Base-by-base conservation (phyloP, 768 basidiomycete species). In the Cytidiella melzeri region DNA sequence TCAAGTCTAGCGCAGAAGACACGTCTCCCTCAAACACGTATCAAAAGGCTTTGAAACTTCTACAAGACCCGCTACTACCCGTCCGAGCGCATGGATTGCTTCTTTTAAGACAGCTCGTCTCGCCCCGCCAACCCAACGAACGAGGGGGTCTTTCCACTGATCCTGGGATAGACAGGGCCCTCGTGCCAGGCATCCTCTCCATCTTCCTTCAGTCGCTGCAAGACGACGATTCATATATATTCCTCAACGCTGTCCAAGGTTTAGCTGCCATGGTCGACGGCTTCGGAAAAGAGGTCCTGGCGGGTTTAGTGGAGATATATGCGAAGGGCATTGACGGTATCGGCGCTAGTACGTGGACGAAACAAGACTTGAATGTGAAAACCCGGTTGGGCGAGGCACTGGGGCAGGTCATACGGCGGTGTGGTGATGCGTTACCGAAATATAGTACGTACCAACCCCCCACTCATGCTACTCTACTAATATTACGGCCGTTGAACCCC, bases 161-260 rank as follows among this genome's bases (percentile, higher is more conserved):
- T 13, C 61, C 64, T 27, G 53, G 57, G n/a, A 60, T 71, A 11
- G 81, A 87, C 56, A 67, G 72, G 3, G 84, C 87, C 0, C 70
- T 97, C 21, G 66, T 83, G 13, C 92, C 92, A 5, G 87, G 84
- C 0, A 89, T 97, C 55, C 68, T 93, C 41, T 86, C 87, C 24
- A 85, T 96, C 47, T 95, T 97, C 63, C 65, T 94, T 54, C 82
- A 89, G 60, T 77, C 83, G 0, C 67, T 94, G 4, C 86, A 91
- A 60, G 92, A 96, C 53, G 87, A 93, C 34, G 95, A 98, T 60
- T 92, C 90, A n/a, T 97, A 92, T 64, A 81, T 97, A 47, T 97
- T 92, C 61, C 70, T 97, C 45, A 92, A 92, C 60, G 92, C 88
- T 1, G 85, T 95, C 12, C 90, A 93, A 58, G 94, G 94, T 0